These are phyloP conservation scores for Discostella stelligera DNA, from an alignment of 352 stramenopile species.

Conservation along the genomic window DNA sequence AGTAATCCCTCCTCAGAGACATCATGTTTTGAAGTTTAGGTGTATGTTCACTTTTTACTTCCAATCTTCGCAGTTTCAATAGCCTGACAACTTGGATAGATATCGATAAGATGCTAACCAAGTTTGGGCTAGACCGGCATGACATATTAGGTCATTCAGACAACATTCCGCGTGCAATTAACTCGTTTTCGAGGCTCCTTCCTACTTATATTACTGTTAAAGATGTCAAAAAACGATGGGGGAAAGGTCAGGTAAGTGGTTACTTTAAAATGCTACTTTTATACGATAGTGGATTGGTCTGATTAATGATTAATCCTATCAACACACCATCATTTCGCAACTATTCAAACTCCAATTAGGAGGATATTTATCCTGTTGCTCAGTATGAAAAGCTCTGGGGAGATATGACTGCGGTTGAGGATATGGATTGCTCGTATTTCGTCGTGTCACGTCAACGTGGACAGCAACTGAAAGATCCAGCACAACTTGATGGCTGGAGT, in stretches of 20 bases:
- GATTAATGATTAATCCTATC: not conserved
- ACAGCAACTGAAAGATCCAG: slow-evolving; percentile 62
- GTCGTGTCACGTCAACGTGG: slow-evolving; percentile 57
- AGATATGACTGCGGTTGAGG: slow-evolving; percentile 62
- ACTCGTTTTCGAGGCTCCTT: slow-evolving; percentile 54
- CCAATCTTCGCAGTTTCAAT: slow-evolving; percentile 42
- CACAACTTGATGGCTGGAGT: slow-evolving; percentile 64
- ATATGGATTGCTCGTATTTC: slow-evolving; percentile 59
- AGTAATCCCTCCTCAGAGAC: slow-evolving; percentile 6
- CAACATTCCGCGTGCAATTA: slow-evolving; percentile 46
- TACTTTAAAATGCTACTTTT: too few species aligned
- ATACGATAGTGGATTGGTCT: too few species aligned
- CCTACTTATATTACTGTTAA: slow-evolving; percentile 69
- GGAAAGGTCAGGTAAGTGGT: slow-evolving; percentile 39
- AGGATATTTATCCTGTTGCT: slow-evolving; percentile 52
- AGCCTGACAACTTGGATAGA: slow-evolving; percentile 66
- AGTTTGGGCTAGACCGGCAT: slow-evolving; percentile 49
- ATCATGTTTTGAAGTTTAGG: not conserved
- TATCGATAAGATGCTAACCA: slow-evolving; percentile 53
- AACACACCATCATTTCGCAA: not conserved
- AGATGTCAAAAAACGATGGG: slow-evolving; percentile 68
- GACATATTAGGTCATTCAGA: slow-evolving; percentile 35
- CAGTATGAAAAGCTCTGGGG: slow-evolving; percentile 69
- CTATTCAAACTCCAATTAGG: slow-evolving; percentile 23
- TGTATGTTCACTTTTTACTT: not conserved